Base-by-base conservation (phyloP, 2,329 filamentous ascomycete species). In the Clarireedia paspali region DNA sequence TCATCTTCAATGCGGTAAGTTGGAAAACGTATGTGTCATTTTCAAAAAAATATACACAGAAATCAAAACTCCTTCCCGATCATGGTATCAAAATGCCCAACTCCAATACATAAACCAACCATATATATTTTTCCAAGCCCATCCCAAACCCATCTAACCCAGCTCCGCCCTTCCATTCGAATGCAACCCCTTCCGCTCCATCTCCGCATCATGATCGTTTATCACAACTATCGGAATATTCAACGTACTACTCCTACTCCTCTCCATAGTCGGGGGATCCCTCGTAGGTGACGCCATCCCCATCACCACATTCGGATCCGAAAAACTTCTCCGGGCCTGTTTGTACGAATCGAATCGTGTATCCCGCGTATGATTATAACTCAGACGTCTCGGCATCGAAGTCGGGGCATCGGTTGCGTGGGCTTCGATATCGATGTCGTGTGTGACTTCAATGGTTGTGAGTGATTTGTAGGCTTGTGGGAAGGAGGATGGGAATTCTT, bases 341-440 rank as follows among this genome's bases (percentile, higher is more conserved):
- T 56, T 57, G 38, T 60, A 65, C 2, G 53, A 12, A 14, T 66
- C 61, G 26, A 64, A 63, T 24, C 59, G 44, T 4, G 58, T 60
- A 26, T 64, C 62, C 40, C 58, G 58, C 20, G 47, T 48, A 47
- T 65, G 59, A 24, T 62, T 64, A 23, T 64, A 64, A 40, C 54
- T 62, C 20, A 50, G 14, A 2, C 47, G 26, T 36, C 48, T 38
- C 12, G 47, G 38, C 14, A n/a, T 23, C 2, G 7, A 10, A 20
- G 1, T 48, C 12, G 53, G 53, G 7, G 10, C 7, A 2, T 20
- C 9, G 34, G 1, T 39, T 20, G 20, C 6, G 15, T 50, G 38
- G 7, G 53, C 53, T 45, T 55, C 26, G n/a, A 30, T 17, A 55
- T 47, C 40, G 44, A 48, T 24, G 44, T 46, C 34, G 57, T 57